phyloP scores from a whole-genome alignment of 768 basidiomycete species.

The Boletellus ananas region DNA sequence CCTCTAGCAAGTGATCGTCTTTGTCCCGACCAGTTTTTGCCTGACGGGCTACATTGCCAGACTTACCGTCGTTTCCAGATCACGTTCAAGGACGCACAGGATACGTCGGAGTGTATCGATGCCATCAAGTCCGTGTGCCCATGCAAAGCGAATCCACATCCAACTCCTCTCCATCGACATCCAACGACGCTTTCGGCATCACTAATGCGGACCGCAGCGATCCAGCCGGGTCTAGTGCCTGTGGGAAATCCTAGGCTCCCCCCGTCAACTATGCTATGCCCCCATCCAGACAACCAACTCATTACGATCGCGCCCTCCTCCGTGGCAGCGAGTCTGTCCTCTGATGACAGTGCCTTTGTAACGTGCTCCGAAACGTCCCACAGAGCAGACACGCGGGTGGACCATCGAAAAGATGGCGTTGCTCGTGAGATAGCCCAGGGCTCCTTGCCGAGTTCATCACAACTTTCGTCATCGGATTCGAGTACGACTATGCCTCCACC shows the following conservation, averaged over 20 bases:
- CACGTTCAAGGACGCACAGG: conserved; percentile 50
- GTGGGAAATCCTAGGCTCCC: conserved; percentile 1
- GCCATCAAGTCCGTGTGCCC: conserved; percentile 67
- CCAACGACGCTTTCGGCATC: conserved; percentile 13
- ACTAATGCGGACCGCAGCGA: conserved; percentile 18
- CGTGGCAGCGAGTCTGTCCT: conserved; percentile 14
- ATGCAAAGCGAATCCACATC: conserved; percentile 56
- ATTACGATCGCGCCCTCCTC: conserved; percentile 7
- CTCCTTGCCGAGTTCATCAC: conserved; percentile 33
- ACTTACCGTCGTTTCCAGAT: conserved; percentile 74
- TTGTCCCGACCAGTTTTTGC: background rate
- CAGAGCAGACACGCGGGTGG: conserved; percentile 1
- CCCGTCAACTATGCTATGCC: background rate
- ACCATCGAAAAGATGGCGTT: background rate
- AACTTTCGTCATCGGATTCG: conserved; percentile 27
- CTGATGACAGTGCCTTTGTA: conserved; percentile 26
- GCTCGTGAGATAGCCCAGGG: conserved; percentile 3
- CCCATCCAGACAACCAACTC: background rate
- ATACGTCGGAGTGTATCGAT: conserved; percentile 56
- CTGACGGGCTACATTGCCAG: conserved; percentile 35
- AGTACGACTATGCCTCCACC: conserved; percentile 30
- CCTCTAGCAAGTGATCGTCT: conserved; percentile 28
- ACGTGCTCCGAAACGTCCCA: conserved; percentile 26
- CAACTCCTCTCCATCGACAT: conserved; percentile 19
- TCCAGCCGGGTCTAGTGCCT: background rate